Percentiles rank a stretch among this genome's conserved stretches.
Conservation (phyloP, 495 filamentous ascomycete genomes). For the Aspergillus sclerotioniger region DNA sequence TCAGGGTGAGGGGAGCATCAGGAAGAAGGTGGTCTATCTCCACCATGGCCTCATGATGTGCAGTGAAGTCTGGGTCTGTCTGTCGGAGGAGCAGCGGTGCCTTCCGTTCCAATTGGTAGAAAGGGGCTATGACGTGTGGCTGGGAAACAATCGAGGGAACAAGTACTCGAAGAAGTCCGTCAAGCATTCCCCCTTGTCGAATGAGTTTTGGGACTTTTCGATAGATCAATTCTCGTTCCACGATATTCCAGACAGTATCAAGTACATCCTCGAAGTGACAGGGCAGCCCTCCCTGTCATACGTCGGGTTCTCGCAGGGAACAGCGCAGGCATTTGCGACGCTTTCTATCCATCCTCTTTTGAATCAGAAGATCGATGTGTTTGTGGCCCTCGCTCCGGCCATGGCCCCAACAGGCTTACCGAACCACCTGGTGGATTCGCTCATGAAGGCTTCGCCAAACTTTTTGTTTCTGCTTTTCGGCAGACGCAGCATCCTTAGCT, state of each 20-base stretch:
- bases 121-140: constrained; percentile 93
- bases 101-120: constrained; percentile 90
- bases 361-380: constrained; percentile 92
- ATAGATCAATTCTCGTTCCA: constrained; percentile 98
- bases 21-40: constrained; percentile 88
- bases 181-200: constrained; percentile 65
- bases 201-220: constrained; percentile 92
- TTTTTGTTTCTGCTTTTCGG: constrained; percentile 93
- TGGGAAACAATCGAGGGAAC: constrained; percentile 96
- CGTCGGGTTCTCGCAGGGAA: constrained; percentile 95
- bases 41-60: constrained; percentile 98
- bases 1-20: constrained; percentile 62
- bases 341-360: constrained; percentile 90
- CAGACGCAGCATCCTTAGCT: constrained; percentile 87
- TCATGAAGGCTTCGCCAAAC: constrained; percentile 91
- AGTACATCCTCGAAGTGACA: constrained; percentile 85
- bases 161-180: constrained; percentile 97
- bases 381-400: constrained; percentile 94
- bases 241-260: constrained; percentile 92
- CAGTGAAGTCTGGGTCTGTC: constrained; percentile 96
- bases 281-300: constrained; percentile 84
- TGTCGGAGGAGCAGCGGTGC: constrained; percentile 80
- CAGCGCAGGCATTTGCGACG: constrained; percentile 92
- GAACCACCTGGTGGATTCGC: constrained; percentile 83
- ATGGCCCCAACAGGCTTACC: constrained; percentile 93